phyloP scores from a whole-genome alignment of 805 yeast species.

The Ogataea naganishii region DNA sequence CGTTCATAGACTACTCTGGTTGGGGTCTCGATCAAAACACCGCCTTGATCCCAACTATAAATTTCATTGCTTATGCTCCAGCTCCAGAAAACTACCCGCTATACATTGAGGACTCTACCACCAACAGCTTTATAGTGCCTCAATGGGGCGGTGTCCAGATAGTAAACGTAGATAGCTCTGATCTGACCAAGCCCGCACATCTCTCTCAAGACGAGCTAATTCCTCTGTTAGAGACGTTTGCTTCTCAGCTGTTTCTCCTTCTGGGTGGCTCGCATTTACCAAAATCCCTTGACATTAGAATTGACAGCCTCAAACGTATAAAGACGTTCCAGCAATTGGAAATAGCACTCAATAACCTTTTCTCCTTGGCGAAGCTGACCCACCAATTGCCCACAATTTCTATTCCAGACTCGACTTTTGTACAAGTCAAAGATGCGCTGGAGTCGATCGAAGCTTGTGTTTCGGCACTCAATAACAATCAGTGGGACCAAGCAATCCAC shows the following conservation, averaged over 20 bases:
- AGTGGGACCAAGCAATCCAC: slow-evolving; percentile 30
- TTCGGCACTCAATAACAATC: slow-evolving; percentile 16
- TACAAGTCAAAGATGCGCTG: slow-evolving; percentile 47
- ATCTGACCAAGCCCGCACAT: slow-evolving; percentile 9
- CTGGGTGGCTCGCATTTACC: slow-evolving; percentile 59
- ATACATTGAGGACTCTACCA: slow-evolving; percentile 32
- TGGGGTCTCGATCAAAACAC: slow-evolving; percentile 52
- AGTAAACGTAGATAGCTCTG: slow-evolving; percentile 26
- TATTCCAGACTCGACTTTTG: slow-evolving; percentile 64
- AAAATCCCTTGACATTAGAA: slow-evolving; percentile 49
- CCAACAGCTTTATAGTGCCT: slow-evolving; percentile 67
- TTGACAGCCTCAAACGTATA: slow-evolving; percentile 58
- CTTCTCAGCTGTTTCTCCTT: slow-evolving; percentile 65
- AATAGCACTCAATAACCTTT: slow-evolving; percentile 58
- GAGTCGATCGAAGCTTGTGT: slow-evolving; percentile 30
- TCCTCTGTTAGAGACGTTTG: slow-evolving; percentile 58
- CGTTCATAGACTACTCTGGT: slow-evolving; percentile 76
- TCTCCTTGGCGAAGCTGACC: slow-evolving; percentile 63
- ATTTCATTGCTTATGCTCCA: slow-evolving; percentile 65
- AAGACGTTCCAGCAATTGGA: slow-evolving; percentile 50
- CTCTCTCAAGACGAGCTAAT: slow-evolving; percentile 37
- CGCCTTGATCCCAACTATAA: slow-evolving; percentile 55
- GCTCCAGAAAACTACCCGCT: slow-evolving; percentile 38
- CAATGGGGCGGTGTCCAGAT: slow-evolving; percentile 83
- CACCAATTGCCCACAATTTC: slow-evolving; percentile 69